Base-by-base conservation (phyloP, 371 early-diverging fungal genomes). In the Mortierella sp. region DNA sequence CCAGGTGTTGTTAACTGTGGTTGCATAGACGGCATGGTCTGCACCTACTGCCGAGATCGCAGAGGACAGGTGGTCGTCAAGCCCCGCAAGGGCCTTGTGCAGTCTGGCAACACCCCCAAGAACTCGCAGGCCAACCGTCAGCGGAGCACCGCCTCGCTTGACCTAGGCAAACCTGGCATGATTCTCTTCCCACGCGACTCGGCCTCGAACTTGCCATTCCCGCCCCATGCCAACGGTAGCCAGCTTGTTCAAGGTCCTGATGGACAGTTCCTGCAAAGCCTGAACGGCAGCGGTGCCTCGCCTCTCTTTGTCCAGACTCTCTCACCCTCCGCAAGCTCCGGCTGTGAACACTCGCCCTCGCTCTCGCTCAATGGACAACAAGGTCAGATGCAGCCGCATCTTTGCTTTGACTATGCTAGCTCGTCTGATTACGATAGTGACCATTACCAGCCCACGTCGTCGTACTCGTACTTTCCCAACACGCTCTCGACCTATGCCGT, bases 371-470 rank as follows among this genome's bases (percentile, higher is more conserved):
- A 60, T 43, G 64, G 63, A 12, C 60, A 44, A 23, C 50, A 48
- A 23, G 46, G 44, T 29, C 70, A 70, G 18, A 57, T 66, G 70
- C 77, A 76, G 44, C 52, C 77, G 37, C 60, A 68, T 26, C 65
- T 76, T 14, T 71, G 77, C 72, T 71, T 76, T 65, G 77, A 76
- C 56, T 76, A 76, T 57, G 56, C 65, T 21, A 76, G 77, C 68
- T 76, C 77, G 9, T 76, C 77, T 28, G 77, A 76, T 15, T 76
- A 76, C 50, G 77, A 76, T 46, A 76, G 77, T 50, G 77, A 76
- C 23, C 72, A 76, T 44, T 68, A 71, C 55, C 53, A 74, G 6
- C 67, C 72, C 12, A 67, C 77, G 15, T 61, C 68, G 29, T 68
- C 75, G 12, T 75, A 75, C 61, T 72, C 77, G 19, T 76, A 72